Evolutionary conservation across 768 basidiomycete genomes (phyloP).

Genomic region (Lepiota brunneoincarnata): DNA sequence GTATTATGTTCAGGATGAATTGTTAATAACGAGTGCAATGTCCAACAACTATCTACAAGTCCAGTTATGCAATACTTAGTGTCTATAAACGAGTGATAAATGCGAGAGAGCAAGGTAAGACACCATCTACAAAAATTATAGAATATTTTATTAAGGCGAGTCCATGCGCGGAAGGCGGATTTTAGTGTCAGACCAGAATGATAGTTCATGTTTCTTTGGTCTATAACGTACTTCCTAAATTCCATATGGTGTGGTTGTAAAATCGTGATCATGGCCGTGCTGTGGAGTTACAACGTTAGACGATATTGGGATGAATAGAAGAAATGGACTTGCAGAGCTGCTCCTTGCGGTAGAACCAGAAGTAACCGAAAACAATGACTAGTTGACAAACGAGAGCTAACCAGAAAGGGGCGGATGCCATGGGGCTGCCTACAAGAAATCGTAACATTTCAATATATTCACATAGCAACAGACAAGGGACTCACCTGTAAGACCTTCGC

Average conservation of each 20-base stretch:
- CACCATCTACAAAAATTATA: slow-evolving; percentile 20
- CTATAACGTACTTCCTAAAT: neutral
- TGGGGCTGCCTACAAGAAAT: slow-evolving; percentile 58
- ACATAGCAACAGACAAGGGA: neutral
- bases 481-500: slow-evolving; percentile 58
- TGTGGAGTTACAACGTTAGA: slow-evolving; percentile 12
- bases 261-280: slow-evolving; percentile 35
- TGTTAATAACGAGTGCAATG: neutral
- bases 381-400: slow-evolving; percentile 76
- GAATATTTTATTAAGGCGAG: slow-evolving; percentile 15
- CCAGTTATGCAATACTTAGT: slow-evolving; percentile 11
- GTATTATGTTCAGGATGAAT: neutral
- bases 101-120: slow-evolving; percentile 19
- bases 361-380: slow-evolving; percentile 87
- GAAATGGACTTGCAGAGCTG: slow-evolving; percentile 65
- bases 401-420: slow-evolving; percentile 88
- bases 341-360: slow-evolving; percentile 97
- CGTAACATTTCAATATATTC: neutral
- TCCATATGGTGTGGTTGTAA: slow-evolving; percentile 4
- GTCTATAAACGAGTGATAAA: slow-evolving; percentile 24
- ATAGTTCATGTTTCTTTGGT: slow-evolving; percentile 12
- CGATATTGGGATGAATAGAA: slow-evolving; percentile 1
- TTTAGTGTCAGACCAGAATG: slow-evolving; percentile 10
- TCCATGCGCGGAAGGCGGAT: slow-evolving; percentile 6
- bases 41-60: slow-evolving; percentile 6